These are phyloP conservation scores for Colletotrichum sp. DNA, from an alignment of 2,329 filamentous ascomycete species.

Conservation along the genomic window DNA sequence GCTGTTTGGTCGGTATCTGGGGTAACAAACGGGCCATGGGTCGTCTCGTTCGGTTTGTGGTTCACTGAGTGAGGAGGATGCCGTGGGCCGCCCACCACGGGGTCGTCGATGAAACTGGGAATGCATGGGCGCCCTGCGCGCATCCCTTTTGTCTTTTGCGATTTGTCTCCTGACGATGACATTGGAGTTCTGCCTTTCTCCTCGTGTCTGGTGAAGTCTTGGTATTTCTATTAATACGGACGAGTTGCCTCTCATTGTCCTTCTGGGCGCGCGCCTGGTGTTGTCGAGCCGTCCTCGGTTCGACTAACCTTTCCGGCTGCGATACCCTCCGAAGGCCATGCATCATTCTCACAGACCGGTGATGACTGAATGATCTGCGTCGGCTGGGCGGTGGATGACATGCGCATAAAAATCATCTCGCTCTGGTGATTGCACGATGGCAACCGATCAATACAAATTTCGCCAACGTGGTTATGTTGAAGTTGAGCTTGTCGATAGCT, in stretches of 20 bases:
- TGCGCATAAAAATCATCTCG: not conserved
- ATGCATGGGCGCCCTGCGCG: conserved; percentile 1
- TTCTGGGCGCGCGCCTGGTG: not conserved
- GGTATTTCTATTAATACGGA: conserved; percentile 1
- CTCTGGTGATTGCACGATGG: not conserved
- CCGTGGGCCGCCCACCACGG: not conserved
- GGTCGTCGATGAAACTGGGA: conserved; percentile 10
- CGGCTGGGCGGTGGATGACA: not conserved
- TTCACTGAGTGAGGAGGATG: not conserved
- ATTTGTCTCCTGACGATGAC: conserved; percentile 2
- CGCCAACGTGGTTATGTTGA: not conserved
- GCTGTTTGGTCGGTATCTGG: not conserved
- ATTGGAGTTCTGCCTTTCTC: not conserved
- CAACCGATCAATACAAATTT: not conserved
- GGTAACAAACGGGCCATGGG: not conserved
- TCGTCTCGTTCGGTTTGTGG: not conserved
- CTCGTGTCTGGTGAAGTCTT: not conserved
- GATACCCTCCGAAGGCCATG: not conserved
- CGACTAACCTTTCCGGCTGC: not conserved
- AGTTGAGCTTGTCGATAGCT: not conserved
- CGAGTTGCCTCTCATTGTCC: not conserved
- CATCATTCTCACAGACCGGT: not conserved
- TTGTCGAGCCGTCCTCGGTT: not conserved
- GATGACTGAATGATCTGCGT: not conserved
- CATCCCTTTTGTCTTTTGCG: not conserved